Conservation (phyloP, 768 basidiomycete species). For the Psilocybe cyanescens region DNA sequence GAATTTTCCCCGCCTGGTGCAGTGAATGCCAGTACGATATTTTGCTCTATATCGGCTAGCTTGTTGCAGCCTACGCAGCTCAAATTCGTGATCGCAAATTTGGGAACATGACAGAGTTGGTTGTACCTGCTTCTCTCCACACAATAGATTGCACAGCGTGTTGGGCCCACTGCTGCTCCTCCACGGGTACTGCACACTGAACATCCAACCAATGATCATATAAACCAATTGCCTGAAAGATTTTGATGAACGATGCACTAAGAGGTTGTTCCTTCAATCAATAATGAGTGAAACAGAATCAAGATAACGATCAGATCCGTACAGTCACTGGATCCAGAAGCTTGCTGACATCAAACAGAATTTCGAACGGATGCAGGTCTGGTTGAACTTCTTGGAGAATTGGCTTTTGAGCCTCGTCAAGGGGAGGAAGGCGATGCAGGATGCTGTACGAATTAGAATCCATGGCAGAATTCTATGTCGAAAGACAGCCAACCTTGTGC, state of each 20-base stretch:
- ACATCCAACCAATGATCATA: constrained; percentile 75
- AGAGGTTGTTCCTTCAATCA: constrained; percentile 67
- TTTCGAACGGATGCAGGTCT: constrained; percentile 74
- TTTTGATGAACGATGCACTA: constrained; percentile 67
- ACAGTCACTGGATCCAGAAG: constrained; percentile 72
- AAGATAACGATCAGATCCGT: constrained; percentile 18
- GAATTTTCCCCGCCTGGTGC: constrained; percentile 61
- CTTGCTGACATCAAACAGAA: constrained; percentile 78
- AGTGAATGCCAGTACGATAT: constrained; percentile 70
- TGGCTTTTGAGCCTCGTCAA: constrained; percentile 48
- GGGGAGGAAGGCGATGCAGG: constrained; percentile 69
- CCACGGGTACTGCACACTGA: constrained; percentile 49
- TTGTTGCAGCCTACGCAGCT: constrained; percentile 59
- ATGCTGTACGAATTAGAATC: constrained; percentile 46
- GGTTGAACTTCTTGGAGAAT: constrained; percentile 75
- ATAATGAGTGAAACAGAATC: background rate
- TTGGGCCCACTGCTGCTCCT: constrained; percentile 69
- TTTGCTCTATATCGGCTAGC: constrained; percentile 69
- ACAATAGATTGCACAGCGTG: constrained; percentile 76
- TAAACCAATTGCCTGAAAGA: constrained; percentile 66
- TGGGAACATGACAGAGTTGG: constrained; percentile 5
- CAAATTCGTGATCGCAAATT: constrained; percentile 9
- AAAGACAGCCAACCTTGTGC: constrained; percentile 59
- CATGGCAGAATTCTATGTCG: background rate
- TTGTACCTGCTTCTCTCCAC: constrained; percentile 70